A percentile compares a stretch with the other conserved stretches of the same genome.
Evolutionary conservation across 495 filamentous ascomycete genomes (phyloP).

Genomic region (Neurospora sp.): DNA sequence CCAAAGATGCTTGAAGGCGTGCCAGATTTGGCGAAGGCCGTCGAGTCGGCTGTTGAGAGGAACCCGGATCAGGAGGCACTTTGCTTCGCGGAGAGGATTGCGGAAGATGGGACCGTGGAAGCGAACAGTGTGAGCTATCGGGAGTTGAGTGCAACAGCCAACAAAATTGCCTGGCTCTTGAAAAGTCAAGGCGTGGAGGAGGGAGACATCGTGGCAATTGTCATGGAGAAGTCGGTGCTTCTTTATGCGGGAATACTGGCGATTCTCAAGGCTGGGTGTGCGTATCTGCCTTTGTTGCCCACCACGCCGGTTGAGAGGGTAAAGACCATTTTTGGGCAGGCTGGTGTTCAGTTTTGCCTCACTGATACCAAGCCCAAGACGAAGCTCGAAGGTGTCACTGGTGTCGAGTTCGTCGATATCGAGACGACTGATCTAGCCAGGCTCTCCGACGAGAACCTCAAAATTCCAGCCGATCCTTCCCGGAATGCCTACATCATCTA

Average conservation of each 20-base stretch:
- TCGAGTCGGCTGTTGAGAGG: constrained; percentile 42
- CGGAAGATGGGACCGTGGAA: constrained; percentile 11
- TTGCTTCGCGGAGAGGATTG: constrained; percentile 43
- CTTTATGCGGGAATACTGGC: constrained; percentile 64
- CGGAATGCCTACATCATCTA: constrained; percentile 51
- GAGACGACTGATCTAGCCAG: constrained; percentile 17
- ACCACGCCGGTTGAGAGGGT: constrained; percentile 49
- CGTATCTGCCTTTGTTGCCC: constrained; percentile 61
- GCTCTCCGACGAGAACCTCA: constrained; percentile 19
- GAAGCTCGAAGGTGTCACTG: background rate
- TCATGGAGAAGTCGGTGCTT: constrained; percentile 58
- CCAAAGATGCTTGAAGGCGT: constrained; percentile 15
- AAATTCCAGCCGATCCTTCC: constrained; percentile 24
- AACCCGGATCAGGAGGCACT: constrained; percentile 47
- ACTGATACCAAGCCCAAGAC: constrained; percentile 19
- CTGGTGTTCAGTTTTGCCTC: constrained; percentile 39
- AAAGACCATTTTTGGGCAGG: constrained; percentile 42
- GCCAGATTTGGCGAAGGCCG: constrained; percentile 34
- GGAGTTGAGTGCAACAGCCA: constrained; percentile 51
- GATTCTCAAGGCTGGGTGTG: constrained; percentile 59
- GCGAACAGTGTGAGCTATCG: constrained; percentile 46
- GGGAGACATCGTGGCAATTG: constrained; percentile 52
- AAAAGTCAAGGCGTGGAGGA: constrained; percentile 30
- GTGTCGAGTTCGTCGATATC: constrained; percentile 20
- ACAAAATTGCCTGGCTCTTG: constrained; percentile 53